Evolutionary conservation across 1,284 basidiomycete species (phyloP).

Genomic region (Mycena citricolor): DNA sequence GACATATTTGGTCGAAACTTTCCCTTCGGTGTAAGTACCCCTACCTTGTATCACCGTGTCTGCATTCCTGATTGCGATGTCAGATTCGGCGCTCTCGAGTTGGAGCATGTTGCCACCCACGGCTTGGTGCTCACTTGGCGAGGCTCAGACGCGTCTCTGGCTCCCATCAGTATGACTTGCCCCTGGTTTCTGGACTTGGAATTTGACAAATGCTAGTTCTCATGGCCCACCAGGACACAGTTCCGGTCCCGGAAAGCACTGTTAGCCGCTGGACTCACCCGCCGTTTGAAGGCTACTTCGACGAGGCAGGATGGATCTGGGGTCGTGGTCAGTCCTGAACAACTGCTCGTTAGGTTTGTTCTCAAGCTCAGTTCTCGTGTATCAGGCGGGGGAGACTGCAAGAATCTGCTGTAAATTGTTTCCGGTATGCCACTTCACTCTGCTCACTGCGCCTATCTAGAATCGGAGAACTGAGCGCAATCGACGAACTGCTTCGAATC

Average conservation of each 20-base stretch:
- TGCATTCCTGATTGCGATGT: background rate
- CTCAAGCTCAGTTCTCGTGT: background rate
- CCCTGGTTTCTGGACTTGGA: background rate
- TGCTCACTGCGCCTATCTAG: background rate
- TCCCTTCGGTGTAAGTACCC: constrained; percentile 8
- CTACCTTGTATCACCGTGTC: background rate
- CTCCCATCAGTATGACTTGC: constrained; percentile 6
- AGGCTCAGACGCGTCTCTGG: constrained; percentile 7
- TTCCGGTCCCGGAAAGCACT: constrained; percentile 13
- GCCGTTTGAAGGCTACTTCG: constrained; percentile 10
- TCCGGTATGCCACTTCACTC: background rate
- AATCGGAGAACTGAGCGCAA: constrained; percentile 7
- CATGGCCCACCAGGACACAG: constrained; percentile 19
- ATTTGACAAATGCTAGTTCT: constrained; percentile 4
- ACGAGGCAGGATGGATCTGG: constrained; percentile 15
- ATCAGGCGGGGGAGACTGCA: constrained; percentile 9
- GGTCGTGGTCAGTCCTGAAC: constrained; percentile 9
- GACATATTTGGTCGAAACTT: constrained; percentile 12
- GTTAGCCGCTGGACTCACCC: constrained; percentile 12
- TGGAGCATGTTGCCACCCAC: constrained; percentile 14
- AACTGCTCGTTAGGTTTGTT: background rate
- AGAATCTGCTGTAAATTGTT: constrained; percentile 10
- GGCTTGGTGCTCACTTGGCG: constrained; percentile 16
- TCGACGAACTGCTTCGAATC: constrained; percentile 5
- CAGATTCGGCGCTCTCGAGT: constrained; percentile 10